Evolutionary conservation across 2,329 filamentous ascomycete species (phyloP).

Genomic region (Hymenoscyphus repandus): DNA sequence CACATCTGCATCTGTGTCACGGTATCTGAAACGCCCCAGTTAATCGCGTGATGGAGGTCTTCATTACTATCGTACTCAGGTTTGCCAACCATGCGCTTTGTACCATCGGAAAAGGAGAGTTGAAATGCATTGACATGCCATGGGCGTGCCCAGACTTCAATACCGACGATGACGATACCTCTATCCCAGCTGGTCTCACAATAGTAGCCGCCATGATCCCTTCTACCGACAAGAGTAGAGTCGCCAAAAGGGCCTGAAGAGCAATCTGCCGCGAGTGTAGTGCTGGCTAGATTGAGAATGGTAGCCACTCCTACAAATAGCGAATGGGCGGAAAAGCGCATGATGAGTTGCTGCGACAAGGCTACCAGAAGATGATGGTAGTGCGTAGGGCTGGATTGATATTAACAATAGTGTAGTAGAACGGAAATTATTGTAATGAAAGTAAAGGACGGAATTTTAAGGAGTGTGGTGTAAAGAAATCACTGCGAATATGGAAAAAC

Average conservation of each 20-base stretch:
- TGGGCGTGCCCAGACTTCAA: not conserved
- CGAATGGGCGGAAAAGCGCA: not conserved
- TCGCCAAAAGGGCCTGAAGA: not conserved
- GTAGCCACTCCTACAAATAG: not conserved
- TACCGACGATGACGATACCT: not conserved
- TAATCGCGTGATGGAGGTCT: not conserved
- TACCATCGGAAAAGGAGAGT: constrained; percentile 1
- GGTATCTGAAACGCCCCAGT: not conserved
- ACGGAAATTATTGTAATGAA: too few relatives aligned
- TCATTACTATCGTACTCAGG: not conserved
- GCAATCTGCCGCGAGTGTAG: not conserved
- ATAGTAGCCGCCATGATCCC: not conserved
- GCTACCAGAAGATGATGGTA: too few relatives aligned
- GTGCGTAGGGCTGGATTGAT: too few relatives aligned
- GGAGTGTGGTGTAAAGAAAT: too few relatives aligned
- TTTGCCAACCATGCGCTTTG: not conserved
- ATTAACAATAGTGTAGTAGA: too few relatives aligned
- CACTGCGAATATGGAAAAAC: too few relatives aligned
- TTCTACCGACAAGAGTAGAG: not conserved
- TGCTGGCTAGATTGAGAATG: not conserved
- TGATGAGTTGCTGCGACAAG: not conserved
- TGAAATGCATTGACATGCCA: not conserved
- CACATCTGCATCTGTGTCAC: not conserved
- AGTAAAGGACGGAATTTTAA: too few relatives aligned
- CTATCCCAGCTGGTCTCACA: not conserved